A percentile compares a stretch with the other conserved stretches of the same genome.
Conservation (phyloP, 1,284 basidiomycete species). For the Ganoderma leucocontextum region DNA sequence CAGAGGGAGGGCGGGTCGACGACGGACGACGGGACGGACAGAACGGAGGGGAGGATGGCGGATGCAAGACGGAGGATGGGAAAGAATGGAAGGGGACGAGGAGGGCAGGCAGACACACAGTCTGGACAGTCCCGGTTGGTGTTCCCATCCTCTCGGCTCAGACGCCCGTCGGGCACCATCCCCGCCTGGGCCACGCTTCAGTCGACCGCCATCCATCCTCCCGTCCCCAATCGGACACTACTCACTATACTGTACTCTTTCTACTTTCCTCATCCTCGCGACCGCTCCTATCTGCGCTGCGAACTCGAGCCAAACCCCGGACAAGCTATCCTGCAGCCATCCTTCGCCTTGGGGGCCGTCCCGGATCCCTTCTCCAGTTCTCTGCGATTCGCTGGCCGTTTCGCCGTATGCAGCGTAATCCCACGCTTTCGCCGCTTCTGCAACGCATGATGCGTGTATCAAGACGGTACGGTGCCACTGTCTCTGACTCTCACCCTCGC, state of each 20-base stretch:
- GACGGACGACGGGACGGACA: slow-evolving; percentile 15
- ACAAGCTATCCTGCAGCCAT: background rate
- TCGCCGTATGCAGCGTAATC: slow-evolving; percentile 1
- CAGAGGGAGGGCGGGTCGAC: slow-evolving; percentile 19
- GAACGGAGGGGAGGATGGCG: slow-evolving; percentile 11
- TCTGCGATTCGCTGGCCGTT: background rate
- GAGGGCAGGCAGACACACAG: background rate
- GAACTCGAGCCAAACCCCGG: background rate
- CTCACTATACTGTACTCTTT: background rate
- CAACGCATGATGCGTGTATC: slow-evolving; percentile 7
- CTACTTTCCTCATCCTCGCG: background rate
- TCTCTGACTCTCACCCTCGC: background rate
- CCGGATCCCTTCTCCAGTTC: background rate
- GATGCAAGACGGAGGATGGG: slow-evolving; percentile 5
- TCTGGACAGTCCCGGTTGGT: background rate
- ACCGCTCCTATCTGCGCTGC: background rate
- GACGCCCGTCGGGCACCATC: slow-evolving; percentile 1
- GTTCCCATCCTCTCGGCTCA: background rate
- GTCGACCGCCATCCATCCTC: background rate
- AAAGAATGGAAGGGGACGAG: slow-evolving; percentile 12
- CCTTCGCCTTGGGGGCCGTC: background rate
- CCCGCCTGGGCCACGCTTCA: background rate
- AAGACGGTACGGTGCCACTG: background rate
- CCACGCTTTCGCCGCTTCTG: slow-evolving; percentile 1
- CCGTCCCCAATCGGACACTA: background rate